Base-by-base conservation (phyloP, 805 yeast genomes). In the Candida parachauliodes region DNA sequence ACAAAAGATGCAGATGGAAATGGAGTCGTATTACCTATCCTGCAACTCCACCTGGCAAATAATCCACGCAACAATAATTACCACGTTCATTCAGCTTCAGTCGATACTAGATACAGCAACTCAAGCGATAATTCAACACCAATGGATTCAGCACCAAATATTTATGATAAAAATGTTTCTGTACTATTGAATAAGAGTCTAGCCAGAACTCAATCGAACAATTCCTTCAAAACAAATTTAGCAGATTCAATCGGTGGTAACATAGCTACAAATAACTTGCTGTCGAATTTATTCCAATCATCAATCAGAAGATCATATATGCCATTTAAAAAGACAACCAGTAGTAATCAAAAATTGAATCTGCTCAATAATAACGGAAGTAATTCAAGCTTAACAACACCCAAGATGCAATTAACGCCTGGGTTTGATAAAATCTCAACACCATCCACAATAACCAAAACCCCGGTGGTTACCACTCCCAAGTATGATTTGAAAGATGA, bases 141-240 rank as follows among this genome's bases (percentile, higher is more conserved):
- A n/a, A 69, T 71, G 45, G 88, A 82, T 44, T 76, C 83, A 2
- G 88, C 82, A 1, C 89, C 93, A 0, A 84, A 79, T 50, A 72
- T 84, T 0, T 84, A 84, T 52, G 94, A 84, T 53, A 82, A 81
- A 56, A 83, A 83, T 55, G 93, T 83, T 1, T 78, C 87, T 20
- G 74, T 78, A n/a, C 81, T 84, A 33, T 65, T 84, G 52, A 83
- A 82, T 52, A 66, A 82, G 45, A 81, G 88, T 45, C 65, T 84
- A 52, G 86, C 87, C 2, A 63, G 88, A 40, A 77, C 87, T 0
- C 80, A 83, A 12, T 83, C 94, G 0, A 81, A 81, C 34, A 72
- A 86, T 1, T 84, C 94, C 2, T 87, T 87, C 68, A 81, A 81
- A 53, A 79, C 82, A 15, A 74, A 83, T 20, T 67, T 85, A 47